Evolutionary conservation across 2,329 filamentous ascomycete genomes (phyloP), one percentile per base, ranked within the genome.

Genomic region (Pseudopithomyces maydicus): DNA sequence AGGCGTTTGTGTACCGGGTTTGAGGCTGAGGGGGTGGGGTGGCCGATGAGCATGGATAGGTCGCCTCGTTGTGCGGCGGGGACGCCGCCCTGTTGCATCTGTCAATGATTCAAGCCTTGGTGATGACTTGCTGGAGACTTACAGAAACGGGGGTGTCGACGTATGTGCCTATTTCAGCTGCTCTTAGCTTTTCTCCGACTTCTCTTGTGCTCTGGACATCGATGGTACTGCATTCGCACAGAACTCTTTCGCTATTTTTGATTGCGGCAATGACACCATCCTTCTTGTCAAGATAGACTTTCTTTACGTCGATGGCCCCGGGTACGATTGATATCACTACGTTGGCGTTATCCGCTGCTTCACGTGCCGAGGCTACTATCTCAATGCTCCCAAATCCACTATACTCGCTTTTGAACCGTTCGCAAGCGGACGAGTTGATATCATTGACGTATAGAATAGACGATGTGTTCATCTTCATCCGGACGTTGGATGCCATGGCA

Each of bases 141-240:
- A 71, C 68, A 8, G 71, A 74, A 17, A 74, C 70, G 2, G 71
- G 71, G 2, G 70, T 67, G 29, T 74, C 71, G 20, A 71, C 65
- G 47, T 73, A 74, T 2, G 51, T 63, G 0, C 70, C 70, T 35
- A 58, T 22, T 0, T 62, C 60, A 1, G 38, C 50, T 7, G 57
- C 44, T 15, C 48, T 56, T 8, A 73, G 23, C 23, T 39, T 59
- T 17, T 55, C 52, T 0, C 70, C 71, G 4, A 73, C 59, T 42
- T 67, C 66, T 33, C 66, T 49, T 3, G 70, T 71, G 12, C 52
- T 69, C 12, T 66, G 59, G 4, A 71, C 65, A 36, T 73, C 70
- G 23, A 73, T 73, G 1, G 71, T 74, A 53, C 71, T 74, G 52
- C 69, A 72, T 43, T 74, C 71, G 19, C 69, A 61, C 52, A 72